These are phyloP conservation scores for Xerophyta viscosa DNA, from an alignment of 106 monocot species.

Conservation along the genomic window DNA sequence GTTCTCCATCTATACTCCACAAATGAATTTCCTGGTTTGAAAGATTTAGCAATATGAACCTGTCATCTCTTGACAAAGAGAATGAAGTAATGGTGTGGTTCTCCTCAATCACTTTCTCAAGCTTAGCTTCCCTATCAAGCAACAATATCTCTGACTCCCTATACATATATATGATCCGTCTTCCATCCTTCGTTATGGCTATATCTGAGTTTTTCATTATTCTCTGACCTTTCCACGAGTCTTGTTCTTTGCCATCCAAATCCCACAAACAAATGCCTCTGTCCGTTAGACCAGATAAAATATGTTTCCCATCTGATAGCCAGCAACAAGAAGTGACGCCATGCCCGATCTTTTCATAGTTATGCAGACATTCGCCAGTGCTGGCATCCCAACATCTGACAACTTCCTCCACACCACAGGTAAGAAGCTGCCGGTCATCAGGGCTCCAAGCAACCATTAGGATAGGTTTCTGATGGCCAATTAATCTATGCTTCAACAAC, in stretches of 20 bases:
- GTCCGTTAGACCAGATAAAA: constrained; percentile 57
- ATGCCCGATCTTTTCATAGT: constrained; percentile 49
- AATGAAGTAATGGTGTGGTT: constrained; percentile 68
- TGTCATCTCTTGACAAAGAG: constrained; percentile 60
- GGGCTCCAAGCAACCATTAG: constrained; percentile 86
- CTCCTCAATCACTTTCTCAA: constrained; percentile 64
- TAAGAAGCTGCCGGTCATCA: constrained; percentile 66
- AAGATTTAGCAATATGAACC: constrained; percentile 69
- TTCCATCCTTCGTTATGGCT: constrained; percentile 55
- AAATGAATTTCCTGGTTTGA: constrained; percentile 76
- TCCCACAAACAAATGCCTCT: constrained; percentile 58
- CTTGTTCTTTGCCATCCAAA: constrained; percentile 56
- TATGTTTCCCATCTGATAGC: constrained; percentile 56
- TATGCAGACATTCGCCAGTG: constrained; percentile 52
- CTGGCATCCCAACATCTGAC: constrained; percentile 69
- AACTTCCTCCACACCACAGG: constrained; percentile 79
- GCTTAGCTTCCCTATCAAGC: constrained; percentile 54
- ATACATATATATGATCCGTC: constrained; percentile 39
- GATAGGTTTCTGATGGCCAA: constrained; percentile 63
- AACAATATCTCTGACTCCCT: constrained; percentile 49
- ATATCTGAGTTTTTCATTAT: constrained; percentile 55
- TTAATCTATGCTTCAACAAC: constrained; percentile 54
- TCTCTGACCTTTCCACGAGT: constrained; percentile 55
- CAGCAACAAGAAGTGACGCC: constrained; percentile 74
- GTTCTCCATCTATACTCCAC: constrained; percentile 53